Conservation (phyloP, 768 basidiomycete species). For the Kwoniella sp. region DNA sequence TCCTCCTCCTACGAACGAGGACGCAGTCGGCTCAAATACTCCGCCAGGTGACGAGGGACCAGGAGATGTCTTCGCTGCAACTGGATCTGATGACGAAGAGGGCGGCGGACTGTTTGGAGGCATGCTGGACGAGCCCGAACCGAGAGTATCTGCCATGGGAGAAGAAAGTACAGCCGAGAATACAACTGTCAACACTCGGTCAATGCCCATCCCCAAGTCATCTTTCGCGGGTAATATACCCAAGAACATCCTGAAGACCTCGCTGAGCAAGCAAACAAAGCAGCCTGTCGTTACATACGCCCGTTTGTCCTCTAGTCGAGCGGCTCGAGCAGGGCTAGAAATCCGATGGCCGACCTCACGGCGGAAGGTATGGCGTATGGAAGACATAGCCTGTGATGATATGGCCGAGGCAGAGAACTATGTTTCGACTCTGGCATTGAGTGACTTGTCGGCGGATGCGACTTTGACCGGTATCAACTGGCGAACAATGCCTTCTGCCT, state of each 20-base stretch:
- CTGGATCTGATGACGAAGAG: constrained; percentile 41
- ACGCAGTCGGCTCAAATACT: too few relatives aligned
- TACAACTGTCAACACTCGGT: constrained; percentile 61
- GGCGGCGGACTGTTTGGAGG: constrained; percentile 67
- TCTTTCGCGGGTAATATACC: constrained; percentile 71
- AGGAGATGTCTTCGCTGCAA: constrained; percentile 9
- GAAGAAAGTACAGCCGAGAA: too few relatives aligned
- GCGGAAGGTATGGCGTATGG: constrained; percentile 75
- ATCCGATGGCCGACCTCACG: constrained; percentile 69
- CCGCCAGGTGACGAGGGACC: neutral
- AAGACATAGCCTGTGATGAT: constrained; percentile 76
- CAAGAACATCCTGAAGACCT: constrained; percentile 68
- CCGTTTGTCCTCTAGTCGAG: constrained; percentile 70
- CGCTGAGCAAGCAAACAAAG: constrained; percentile 50
- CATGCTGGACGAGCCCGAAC: constrained; percentile 65
- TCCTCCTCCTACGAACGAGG: too few relatives aligned
- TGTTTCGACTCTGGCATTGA: constrained; percentile 79
- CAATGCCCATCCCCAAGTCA: constrained; percentile 81
- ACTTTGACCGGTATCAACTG: constrained; percentile 61
- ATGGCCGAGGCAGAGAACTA: constrained; percentile 84
- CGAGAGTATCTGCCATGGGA: too few relatives aligned
- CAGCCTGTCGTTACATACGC: constrained; percentile 74
- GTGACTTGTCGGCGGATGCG: constrained; percentile 62
- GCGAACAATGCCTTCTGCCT: constrained; percentile 75
- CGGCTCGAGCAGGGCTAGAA: constrained; percentile 69